Percentiles rank a stretch among this genome's conserved stretches.
These are phyloP conservation scores for Juncus inflexus DNA, from an alignment of 176 grass and related monocot species.

Conservation along the genomic window DNA sequence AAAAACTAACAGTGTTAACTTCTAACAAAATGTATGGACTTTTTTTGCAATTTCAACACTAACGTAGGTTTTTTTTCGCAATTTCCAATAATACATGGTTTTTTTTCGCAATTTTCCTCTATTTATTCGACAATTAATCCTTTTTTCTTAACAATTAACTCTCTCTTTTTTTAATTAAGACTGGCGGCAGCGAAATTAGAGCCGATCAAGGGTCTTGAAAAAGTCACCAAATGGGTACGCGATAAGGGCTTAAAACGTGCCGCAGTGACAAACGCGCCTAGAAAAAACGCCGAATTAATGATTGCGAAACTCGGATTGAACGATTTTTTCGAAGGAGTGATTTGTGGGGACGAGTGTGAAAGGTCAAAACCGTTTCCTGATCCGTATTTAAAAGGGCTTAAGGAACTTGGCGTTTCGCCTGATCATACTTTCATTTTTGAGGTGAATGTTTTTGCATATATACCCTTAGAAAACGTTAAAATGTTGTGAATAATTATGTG, in stretches of 20 bases:
- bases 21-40: not conserved
- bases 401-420: conserved; percentile 52
- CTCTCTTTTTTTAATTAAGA: conserved; percentile 24
- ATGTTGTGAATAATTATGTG: too few species aligned
- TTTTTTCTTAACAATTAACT: not conserved
- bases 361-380: conserved; percentile 73
- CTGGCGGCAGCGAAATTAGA: conserved; percentile 52
- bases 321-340: conserved; percentile 64
- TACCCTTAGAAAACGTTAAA: too few species aligned
- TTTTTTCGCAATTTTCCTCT: not conserved
- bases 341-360: conserved; percentile 77
- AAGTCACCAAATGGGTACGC: conserved; percentile 60
- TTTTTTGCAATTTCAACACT: too few species aligned
- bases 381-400: conserved; percentile 72
- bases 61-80: not conserved
- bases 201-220: conserved; percentile 58
- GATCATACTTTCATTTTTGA: conserved; percentile 76
- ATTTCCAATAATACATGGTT: not conserved
- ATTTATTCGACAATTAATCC: not conserved
- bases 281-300: conserved; percentile 82
- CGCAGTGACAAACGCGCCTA: conserved; percentile 84
- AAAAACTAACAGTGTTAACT: not conserved
- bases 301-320: conserved; percentile 72
- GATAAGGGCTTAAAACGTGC: conserved; percentile 61
- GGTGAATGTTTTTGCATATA: conserved; percentile 23